Evolutionary conservation across 176 grass and related monocot genomes (phyloP), one percentile per base, ranked within the genome.

Genomic region (Areca catechu): DNA sequence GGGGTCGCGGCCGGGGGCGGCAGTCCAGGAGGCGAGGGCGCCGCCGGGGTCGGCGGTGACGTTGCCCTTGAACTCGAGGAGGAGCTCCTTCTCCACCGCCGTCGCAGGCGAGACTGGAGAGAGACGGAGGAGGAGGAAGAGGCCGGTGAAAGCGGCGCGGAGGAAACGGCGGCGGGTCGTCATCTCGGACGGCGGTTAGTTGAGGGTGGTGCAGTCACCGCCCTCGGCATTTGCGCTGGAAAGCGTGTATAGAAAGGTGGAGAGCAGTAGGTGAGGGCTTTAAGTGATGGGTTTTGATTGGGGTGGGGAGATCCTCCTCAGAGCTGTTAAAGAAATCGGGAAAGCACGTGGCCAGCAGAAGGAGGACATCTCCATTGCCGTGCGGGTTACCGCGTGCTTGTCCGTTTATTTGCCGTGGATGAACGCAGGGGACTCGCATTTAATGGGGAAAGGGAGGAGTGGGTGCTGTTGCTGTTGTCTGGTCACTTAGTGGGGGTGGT

Each of bases 61-160:
- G 20, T 76, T 89, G 0, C 82, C 49, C 76, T 92, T 98, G 78
- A 98, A 98, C 51, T 92, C 66, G 0, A 98, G 84, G 25, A 98
- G 84, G 22, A 68, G 23, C 78, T 78, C 71, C 4, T 67, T 81
- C 79, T 98, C 93, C 19, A 62, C 69, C 18, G 66, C 43, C 58
- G 34, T 43, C 1, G 34, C 34, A 7, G 34, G 16, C 55, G 20
- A 37, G 47, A 57, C 12, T 48, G 57, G 16, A 48, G 22, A 43
- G 47, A 62, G 54, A 10, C 34, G 19, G 15, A 54, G 3, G 58
- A 28, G 17, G 18, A 29, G 24, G 5, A 20, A 51, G 19, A 28
- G 18, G 18, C 21, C 24, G 24, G 22, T 20, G 4, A 22, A 15
- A 58, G 50, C 21, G 49, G 17, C 10, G 2, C 12, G 34, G 56